Base-by-base conservation (phyloP, 2,329 filamentous ascomycete species). In the Nemania serpens region DNA sequence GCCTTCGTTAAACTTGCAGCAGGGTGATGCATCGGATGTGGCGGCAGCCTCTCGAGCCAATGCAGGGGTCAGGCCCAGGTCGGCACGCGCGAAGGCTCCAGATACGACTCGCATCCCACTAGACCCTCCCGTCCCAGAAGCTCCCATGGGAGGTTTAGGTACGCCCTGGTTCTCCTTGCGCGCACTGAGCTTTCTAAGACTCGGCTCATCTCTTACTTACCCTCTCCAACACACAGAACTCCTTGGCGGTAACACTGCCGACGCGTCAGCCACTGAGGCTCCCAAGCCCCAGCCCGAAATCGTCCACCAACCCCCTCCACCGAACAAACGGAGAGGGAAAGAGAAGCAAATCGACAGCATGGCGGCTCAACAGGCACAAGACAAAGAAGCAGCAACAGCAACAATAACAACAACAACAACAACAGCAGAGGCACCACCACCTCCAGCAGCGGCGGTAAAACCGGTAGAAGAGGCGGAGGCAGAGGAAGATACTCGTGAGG, bases 121-220 rank as follows among this genome's bases (percentile, higher is more conserved):
- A 20, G 61, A 61, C 15, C 51, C 51, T 13, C 59, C 62, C 15
- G 70, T 62, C 3, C 71, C 72, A 2, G 67, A 69, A 36, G 69
- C 70, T 22, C 58, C 71, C 49, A 74, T 73, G 71, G 71, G 70
- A 6, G 63, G 55, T 37, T 57, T 63, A 58, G 66, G 71, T 71
- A 64, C 36, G 66, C 17, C 43, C n/a, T 54, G 51, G 17, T 42
- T 17, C 22, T 18, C 33, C 18, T 20, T 43, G 22, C 45, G 45
- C 29, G 15, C 48, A 10, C 42, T 20, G 7, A 20, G 22, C 17
- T 39, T 48, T 22, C 11, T 34, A 10, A 29, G 37, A 20, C 15
- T 42, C 49, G 47, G 3, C 4, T 29, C 33, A 20, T n/a, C 43
- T 17, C 29, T 34, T 39, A 58, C 50, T 58, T 15, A 41, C 39